Evolutionary conservation across 805 yeast species (phyloP).

Genomic region (Babjeviella inositovora): DNA sequence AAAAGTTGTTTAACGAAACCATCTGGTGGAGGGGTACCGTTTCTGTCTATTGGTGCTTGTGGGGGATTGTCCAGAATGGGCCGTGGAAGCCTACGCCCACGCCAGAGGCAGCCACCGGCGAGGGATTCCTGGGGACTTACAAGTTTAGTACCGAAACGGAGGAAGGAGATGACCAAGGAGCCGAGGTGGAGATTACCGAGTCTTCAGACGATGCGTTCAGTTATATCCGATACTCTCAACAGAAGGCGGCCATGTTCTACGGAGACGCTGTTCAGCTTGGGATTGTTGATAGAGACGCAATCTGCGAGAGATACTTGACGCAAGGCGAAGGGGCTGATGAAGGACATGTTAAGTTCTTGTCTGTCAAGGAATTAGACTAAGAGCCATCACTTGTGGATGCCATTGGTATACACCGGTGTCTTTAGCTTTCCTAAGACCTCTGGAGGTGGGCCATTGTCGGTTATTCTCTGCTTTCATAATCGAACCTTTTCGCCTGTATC

Average conservation of each 20-base stretch:
- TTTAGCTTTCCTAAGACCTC: too few species aligned
- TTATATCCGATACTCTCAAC: slow-evolving; percentile 57
- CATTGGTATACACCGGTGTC: too few species aligned
- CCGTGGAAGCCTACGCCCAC: slow-evolving; percentile 9
- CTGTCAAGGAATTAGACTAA: too few species aligned
- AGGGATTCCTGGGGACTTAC: slow-evolving; percentile 22
- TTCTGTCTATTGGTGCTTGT: slow-evolving; percentile 68
- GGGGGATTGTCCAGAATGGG: slow-evolving; percentile 82
- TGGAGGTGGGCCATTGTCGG: too few species aligned
- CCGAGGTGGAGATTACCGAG: not conserved
- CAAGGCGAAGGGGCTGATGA: slow-evolving; percentile 12
- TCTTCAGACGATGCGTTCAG: slow-evolving; percentile 50
- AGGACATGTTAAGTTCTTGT: slow-evolving; percentile 17
- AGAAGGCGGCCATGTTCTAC: slow-evolving; percentile 59
- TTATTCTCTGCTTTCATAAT: too few species aligned
- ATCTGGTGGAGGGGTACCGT: slow-evolving; percentile 71
- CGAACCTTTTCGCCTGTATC: too few species aligned
- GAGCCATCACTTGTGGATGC: too few species aligned
- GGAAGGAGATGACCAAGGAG: not conserved
- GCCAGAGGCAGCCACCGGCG: slow-evolving; percentile 11
- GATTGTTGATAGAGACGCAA: slow-evolving; percentile 15
- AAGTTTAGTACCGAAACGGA: slow-evolving; percentile 10
- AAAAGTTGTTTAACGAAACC: slow-evolving; percentile 44
- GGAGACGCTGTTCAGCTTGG: slow-evolving; percentile 60
- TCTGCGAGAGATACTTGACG: too few species aligned